These are phyloP conservation scores for Ceratopteris richardii DNA, from an alignment of 75 land plant genomes.

Conservation along the genomic window DNA sequence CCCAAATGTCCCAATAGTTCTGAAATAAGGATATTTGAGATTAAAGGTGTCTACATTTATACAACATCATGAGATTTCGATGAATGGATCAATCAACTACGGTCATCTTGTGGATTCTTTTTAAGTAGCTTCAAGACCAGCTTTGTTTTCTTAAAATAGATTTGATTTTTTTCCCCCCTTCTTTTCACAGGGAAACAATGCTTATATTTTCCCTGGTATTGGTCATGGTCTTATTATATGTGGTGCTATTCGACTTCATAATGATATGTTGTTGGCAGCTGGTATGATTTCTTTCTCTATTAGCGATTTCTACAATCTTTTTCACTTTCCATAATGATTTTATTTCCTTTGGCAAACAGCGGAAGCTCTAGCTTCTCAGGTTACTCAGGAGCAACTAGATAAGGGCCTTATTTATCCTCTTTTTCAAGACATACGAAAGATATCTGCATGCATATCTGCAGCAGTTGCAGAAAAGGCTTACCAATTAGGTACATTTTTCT, in stretches of 20 bases:
- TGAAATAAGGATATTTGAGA: too few relatives aligned
- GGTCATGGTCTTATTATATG: slow-evolving; percentile 35
- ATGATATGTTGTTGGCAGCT: slow-evolving; percentile 31
- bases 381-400: slow-evolving; percentile 53
- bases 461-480: slow-evolving; percentile 45
- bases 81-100: too few relatives aligned
- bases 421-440: slow-evolving; percentile 65
- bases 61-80: too few relatives aligned
- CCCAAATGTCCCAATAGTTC: too few relatives aligned
- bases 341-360: slow-evolving; percentile 35
- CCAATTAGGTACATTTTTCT: slow-evolving; percentile 31
- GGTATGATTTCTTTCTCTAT: too few relatives aligned
- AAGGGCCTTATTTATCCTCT: slow-evolving; percentile 80
- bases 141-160: neutral
- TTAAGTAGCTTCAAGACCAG: neutral
- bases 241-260: slow-evolving; percentile 36
- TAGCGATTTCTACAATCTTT: neutral
- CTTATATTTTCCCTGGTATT: slow-evolving; percentile 39
- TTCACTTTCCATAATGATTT: slow-evolving; percentile 1
- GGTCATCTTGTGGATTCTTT: too few relatives aligned
- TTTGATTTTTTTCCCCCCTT: too few relatives aligned
- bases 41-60: too few relatives aligned
- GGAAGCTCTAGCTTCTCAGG: slow-evolving; percentile 66
- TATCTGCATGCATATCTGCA: slow-evolving; percentile 78
- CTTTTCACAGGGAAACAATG: neutral